Conservation (phyloP, 2,329 filamentous ascomycete species). For the Rhinocladiella mackenziei region DNA sequence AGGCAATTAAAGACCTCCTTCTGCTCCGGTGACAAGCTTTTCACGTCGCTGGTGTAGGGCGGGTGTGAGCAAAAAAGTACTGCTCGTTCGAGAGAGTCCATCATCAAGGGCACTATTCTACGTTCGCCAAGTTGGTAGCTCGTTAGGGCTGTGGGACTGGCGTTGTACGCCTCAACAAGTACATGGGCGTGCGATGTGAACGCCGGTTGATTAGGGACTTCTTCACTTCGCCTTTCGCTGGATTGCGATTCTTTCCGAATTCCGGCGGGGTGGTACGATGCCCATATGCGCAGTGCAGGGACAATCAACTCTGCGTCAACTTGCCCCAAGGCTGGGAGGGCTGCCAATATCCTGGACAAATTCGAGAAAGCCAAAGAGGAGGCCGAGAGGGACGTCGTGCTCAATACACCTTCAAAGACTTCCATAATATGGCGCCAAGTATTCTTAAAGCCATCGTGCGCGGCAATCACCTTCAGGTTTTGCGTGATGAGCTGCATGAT, state of each 20-base stretch:
- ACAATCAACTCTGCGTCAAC: constrained; percentile 27
- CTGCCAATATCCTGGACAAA: constrained; percentile 14
- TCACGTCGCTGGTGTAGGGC: constrained; percentile 29
- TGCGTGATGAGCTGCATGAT: constrained; percentile 15
- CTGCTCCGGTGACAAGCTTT: constrained; percentile 26
- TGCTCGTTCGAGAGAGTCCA: constrained; percentile 15
- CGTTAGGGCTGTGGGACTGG: constrained; percentile 12
- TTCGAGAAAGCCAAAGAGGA: constrained; percentile 19
- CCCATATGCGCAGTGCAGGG: constrained; percentile 20
- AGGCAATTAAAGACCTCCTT: constrained; percentile 19
- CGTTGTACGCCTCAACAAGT: constrained; percentile 20
- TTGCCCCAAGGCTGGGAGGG: constrained; percentile 5
- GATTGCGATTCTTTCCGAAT: constrained; percentile 21
- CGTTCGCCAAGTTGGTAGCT: constrained; percentile 9
- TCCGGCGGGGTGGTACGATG: constrained; percentile 12
- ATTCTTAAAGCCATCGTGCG: constrained; percentile 16
- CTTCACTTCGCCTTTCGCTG: constrained; percentile 9
- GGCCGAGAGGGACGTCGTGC: constrained; percentile 12
- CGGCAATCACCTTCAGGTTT: constrained; percentile 15
- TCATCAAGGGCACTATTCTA: constrained; percentile 8
- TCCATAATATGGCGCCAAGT: constrained; percentile 22
- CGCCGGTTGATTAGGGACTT: constrained; percentile 25
- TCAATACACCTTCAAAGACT: constrained; percentile 11
- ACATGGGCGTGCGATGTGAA: constrained; percentile 25
- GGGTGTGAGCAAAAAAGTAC: constrained; percentile 24